Base-by-base conservation (phyloP, 352 stramenopile genomes). In the Pythium graminicola region DNA sequence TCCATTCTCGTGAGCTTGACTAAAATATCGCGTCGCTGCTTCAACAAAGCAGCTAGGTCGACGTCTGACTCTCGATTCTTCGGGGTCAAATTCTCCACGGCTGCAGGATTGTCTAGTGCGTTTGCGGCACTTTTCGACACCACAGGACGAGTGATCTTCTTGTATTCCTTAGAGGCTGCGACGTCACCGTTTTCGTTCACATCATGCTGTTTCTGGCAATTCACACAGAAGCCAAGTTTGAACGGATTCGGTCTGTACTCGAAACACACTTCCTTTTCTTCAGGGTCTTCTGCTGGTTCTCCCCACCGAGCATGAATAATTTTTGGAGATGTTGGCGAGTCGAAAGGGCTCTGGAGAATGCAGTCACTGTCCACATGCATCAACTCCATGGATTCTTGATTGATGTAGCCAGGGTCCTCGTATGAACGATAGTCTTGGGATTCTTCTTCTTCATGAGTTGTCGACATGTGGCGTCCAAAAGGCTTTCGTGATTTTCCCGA, bases 191-290 rank as follows among this genome's bases (percentile, higher is more conserved):
- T 72, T 8, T 76, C 73, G 38, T 70, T 83, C 13, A 90, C 79
- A 33, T 94, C 81, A 67, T 94, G 83, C 56, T 94, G 83, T 60
- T 92, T 92, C 68, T 91, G 83, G 64, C 83, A 94, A 64, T 94
- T 94, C 54, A 94, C 80, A 60, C 83, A 94, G 55, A 92, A 94
- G 6, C 83, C 83, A 19, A 91, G 59, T 58, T 89, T 89, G 58
- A 94, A 94, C 26, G 82, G 79, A 50, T 94, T 94, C 0, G 81
- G 74, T 19, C 67, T 33, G 54, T 84, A 94, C n/a, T 94, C 83
- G 2, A 69, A 78, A 47, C 83, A 94, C 47, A 90, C 57, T 29
- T 73, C 79, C 43, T 87, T 78, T 62, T 94, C 79, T 48, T 94
- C 83, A 5, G 81, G 81, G 47, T 90, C 83, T 50, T 90, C 80